Conservation (phyloP, 768 basidiomycete genomes). For the Pleurotus citrinopileatus region DNA sequence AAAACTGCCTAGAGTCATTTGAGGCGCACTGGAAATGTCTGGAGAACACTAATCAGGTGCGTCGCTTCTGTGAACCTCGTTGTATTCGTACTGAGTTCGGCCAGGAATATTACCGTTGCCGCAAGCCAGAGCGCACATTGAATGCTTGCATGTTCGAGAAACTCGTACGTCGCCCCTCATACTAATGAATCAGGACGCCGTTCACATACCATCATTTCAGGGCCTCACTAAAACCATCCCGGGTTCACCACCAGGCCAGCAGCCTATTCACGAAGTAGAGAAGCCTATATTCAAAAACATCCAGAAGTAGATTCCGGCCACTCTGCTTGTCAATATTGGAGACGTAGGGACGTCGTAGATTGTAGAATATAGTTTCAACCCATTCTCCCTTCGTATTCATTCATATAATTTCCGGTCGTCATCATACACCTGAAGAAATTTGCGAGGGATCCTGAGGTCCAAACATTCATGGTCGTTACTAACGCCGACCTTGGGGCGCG, state of each 20-base stretch:
- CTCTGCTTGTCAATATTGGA: neutral
- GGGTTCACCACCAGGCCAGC: constrained; percentile 76
- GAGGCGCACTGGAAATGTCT: constrained; percentile 93
- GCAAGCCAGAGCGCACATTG: constrained; percentile 81
- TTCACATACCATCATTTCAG: constrained; percentile 37
- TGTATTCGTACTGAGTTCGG: neutral
- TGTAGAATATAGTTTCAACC: constrained; percentile 4
- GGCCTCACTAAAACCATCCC: constrained; percentile 91
- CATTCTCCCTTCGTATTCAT: neutral
- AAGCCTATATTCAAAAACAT: constrained; percentile 79
- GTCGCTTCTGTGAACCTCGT: neutral
- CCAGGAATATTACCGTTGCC: constrained; percentile 87
- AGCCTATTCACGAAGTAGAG: constrained; percentile 85
- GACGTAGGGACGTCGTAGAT: neutral
- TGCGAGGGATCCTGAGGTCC: too few species aligned
- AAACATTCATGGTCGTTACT: neutral
- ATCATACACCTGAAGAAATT: too few species aligned
- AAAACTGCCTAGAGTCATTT: constrained; percentile 85
- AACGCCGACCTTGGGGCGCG: neutral
- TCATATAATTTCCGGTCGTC: neutral
- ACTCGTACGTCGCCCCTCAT: constrained; percentile 57
- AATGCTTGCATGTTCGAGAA: constrained; percentile 98
- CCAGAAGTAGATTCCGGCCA: constrained; percentile 60
- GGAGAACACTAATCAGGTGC: constrained; percentile 90
- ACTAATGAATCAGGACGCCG: neutral